Evolutionary conservation across 106 monocot species (phyloP), one percentile per base, ranked within the genome.

Genomic region (Triglochin maritima): DNA sequence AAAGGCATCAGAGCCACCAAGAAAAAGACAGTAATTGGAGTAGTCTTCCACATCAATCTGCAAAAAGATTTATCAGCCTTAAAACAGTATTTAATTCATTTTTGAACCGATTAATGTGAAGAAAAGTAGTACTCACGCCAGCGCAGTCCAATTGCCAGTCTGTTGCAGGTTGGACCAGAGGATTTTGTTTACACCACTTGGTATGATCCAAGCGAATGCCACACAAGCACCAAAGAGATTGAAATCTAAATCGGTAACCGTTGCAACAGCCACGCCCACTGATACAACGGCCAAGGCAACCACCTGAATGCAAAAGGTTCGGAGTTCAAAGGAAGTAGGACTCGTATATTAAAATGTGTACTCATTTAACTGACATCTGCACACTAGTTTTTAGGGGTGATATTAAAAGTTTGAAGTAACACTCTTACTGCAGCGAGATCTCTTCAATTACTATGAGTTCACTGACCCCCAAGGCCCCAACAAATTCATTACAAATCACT

Each of bases 21-120:
- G 81, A 82, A 90, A 74, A 95, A 85, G 49, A 95, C 76, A 3
- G 94, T 94, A 57, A 90, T 66, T 49, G 94, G 94, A 15, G 89
- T 90, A 43, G 90, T 94, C 68, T 85, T 94, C 94, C 94, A 94
- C 94, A 94, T 94, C 72, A 94, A 85, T 68, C 94, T 94, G 79
- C 69, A 65, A 16, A 77, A 49, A 59, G 59, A 29, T 59, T 59
- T 3, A 29, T 29, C 29, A 29, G 1, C 29, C 29, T 29, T 29
- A 29, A 29, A 29, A 29, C 29, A 29, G 29, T 29, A 1, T 29
- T 29, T 29, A 65, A 69, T 41, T 15, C 64, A 5, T 46, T 17
- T 64, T 7, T 71, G n/a, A 63, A 47, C 7, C 15, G 3, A 71
- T 45, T 4, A 13, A 16, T 2, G 1, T 47, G 45, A 8, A 14